phyloP scores from a whole-genome alignment of 306 rosid genomes.

The Pyrus betulifolia region DNA sequence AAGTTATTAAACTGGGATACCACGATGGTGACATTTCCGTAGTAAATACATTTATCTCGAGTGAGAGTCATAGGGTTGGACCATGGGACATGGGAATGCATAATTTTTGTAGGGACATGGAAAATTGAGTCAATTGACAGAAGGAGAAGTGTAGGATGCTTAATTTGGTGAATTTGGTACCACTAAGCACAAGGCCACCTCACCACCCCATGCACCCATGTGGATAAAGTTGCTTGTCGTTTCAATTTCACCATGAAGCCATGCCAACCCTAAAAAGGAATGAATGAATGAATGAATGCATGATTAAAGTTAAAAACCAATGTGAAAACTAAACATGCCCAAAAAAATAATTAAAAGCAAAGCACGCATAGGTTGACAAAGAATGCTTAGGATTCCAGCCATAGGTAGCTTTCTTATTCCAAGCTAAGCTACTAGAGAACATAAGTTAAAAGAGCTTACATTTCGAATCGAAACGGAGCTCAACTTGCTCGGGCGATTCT shows the following conservation, averaged over 20 bases:
- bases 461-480: background rate
- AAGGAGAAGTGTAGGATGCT: background rate
- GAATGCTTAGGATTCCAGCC: background rate
- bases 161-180: conserved; percentile 5
- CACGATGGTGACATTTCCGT: too few relatives aligned
- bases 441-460: background rate
- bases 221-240: conserved; percentile 18
- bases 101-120: conserved; percentile 14
- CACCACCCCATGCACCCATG: conserved; percentile 9
- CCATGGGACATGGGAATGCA: background rate
- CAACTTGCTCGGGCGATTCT: background rate
- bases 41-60: background rate
- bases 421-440: background rate
- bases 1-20: too few relatives aligned
- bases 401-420: background rate
- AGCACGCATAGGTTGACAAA: background rate
- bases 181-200: background rate
- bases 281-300: background rate
- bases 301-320: conserved; percentile 1
- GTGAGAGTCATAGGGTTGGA: background rate
- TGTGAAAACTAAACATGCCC: background rate
- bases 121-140: conserved; percentile 10
- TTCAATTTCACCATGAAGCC: conserved; percentile 2
- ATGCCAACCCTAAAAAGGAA: background rate
- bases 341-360: background rate